Evolutionary conservation across 2,329 filamentous ascomycete genomes (phyloP).

Genomic region (Paracamarosporium sp.): DNA sequence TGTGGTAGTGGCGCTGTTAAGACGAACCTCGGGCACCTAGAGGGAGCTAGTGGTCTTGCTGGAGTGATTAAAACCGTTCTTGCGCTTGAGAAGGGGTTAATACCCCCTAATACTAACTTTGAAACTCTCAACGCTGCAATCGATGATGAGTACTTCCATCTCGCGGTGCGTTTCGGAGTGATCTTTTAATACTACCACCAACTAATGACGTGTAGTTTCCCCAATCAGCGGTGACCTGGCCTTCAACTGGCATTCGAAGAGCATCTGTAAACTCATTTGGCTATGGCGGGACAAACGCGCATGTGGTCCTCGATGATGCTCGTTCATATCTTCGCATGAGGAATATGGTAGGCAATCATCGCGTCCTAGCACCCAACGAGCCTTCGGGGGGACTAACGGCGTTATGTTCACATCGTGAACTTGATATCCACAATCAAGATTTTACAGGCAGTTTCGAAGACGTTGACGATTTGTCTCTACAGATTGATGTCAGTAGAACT

Average conservation of each 20-base stretch:
- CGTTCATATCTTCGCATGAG: not conserved
- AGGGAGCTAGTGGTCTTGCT: constrained; percentile 31
- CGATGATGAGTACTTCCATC: not conserved
- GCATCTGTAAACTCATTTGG: constrained; percentile 54
- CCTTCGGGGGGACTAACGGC: no score
- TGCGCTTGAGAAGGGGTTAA: constrained; percentile 45
- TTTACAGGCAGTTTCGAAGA: no score
- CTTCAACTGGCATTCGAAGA: not conserved
- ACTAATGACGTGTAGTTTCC: no score
- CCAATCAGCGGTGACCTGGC: constrained; percentile 35
- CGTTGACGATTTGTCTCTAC: no score
- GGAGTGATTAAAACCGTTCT: constrained; percentile 49
- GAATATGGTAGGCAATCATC: not conserved
- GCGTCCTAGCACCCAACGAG: no score
- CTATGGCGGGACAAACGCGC: not conserved
- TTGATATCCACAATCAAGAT: no score
- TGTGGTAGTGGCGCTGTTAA: constrained; percentile 38
- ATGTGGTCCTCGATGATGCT: not conserved
- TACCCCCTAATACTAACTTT: constrained; percentile 45
- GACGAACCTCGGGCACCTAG: constrained; percentile 39
- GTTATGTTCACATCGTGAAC: no score
- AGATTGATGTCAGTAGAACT: no score
- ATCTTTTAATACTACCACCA: no score
- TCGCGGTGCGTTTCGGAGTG: no score
- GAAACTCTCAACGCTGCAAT: constrained; percentile 39